Evolutionary conservation across 768 basidiomycete species (phyloP), one percentile per base, ranked within the genome.

Genomic region (Xanthoconium purpureum): DNA sequence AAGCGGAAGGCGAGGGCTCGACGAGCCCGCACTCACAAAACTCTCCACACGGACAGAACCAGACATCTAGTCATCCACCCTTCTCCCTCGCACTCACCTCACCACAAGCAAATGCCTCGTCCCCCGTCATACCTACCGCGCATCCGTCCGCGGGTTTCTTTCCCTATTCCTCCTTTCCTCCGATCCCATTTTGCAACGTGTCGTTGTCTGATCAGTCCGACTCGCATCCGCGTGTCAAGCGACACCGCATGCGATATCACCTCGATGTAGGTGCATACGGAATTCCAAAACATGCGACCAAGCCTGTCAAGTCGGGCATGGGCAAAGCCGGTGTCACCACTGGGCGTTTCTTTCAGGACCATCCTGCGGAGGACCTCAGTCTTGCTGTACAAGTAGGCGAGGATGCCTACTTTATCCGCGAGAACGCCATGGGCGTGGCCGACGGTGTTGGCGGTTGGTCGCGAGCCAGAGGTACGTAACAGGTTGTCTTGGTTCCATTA

Each of bases 401-500:
- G 70, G 94, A 98, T 66, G 91, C 94, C 6, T 96, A 94, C 66
- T 92, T 92, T 59, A 73, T 91, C 7, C 76, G 83, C 6, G 81
- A 86, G 55, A 89, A 94, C 66, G 90, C 92, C 7, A 87, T 98
- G 78, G 95, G 95, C 17, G 88, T 98, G 10, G 92, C 94, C 5
- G 95, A 98, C 67, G 95, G 95, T 32, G 95, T 98, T 1, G 95
- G 95, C 0, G 94, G 94, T 0, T 97, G 94, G 94, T 80, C 86
- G 9, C 72, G 76, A 55, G 66, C 70, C 37, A 78, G 64, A 55
- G 71, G 68, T 65, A 54, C 69, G 77, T 78, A 63, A 18, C 73
- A 4, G 64, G 12, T 54, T 58, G 30, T 29, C 35, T 50, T 11
- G 6, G 10, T 37, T 5, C 18, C 13, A 55, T 57, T 43, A 55